Base-by-base conservation (phyloP, 768 basidiomycete species). In the Trametes villosa region DNA sequence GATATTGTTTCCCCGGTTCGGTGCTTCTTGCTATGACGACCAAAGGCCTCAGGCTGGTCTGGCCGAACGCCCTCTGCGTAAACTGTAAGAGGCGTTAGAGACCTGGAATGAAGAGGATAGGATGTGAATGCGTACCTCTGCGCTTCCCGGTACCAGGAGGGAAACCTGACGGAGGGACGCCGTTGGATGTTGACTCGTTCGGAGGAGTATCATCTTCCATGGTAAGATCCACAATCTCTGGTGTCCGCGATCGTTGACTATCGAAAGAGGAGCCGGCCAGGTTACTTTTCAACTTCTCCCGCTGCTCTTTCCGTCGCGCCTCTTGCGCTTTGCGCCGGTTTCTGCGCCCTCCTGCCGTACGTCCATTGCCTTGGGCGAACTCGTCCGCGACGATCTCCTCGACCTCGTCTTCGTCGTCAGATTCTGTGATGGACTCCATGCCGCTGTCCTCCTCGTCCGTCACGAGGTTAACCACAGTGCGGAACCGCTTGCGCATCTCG, bases 331-430 rank as follows among this genome's bases (percentile, higher is more conserved):
- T 53, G 31, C 57, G 50, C 24, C 49, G 54, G 7, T 27, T 44
- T 18, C 24, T 45, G 48, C 40, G 20, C 11, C 31, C 40, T 17
- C 30, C 53, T 18, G 46, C 46, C 3, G 48, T 20, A 8, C 47
- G 15, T 3, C 29, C 2, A 20, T 55, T 31, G 27, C 36, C 47
- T 30, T 40, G 6, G 9, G 34, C 36, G 29, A 51, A 38, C 30
- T 55, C 53, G 3, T 60, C 60, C 3, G 47, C 61, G 12, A 67
- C 54, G 33, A 67, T 62, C 15, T 67, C 63, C 44, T 67, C 66
- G 4, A 67, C 66, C 41, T 67, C 66, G 30, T 60, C 63, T 44
- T 62, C 66, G 30, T 67, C 66, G 17, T 65, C 63, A n/a, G 49
- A 36, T 26, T 45, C 49, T 4, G 58, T 33, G 4, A 33, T 48